These are phyloP conservation scores for Hypoxylon sp. DNA, from an alignment of 2,329 filamentous ascomycete genomes.

Conservation along the genomic window DNA sequence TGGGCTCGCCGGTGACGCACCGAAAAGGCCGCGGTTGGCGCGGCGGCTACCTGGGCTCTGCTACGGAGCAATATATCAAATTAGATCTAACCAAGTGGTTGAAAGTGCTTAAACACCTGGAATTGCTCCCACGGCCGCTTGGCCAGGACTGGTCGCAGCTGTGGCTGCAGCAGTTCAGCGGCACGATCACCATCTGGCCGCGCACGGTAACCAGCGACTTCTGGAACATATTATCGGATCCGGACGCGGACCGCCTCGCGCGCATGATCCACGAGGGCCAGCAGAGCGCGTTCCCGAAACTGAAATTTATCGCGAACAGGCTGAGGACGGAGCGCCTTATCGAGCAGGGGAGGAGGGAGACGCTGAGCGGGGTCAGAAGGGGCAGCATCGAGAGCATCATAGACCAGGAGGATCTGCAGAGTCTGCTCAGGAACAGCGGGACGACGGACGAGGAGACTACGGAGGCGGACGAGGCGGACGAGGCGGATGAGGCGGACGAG, in stretches of 20 bases:
- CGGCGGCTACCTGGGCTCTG: constrained; percentile 92
- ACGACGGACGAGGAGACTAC: constrained; percentile 49
- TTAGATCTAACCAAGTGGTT: constrained; percentile 98
- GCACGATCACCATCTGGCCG: constrained; percentile 97
- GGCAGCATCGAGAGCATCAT: constrained; percentile 70
- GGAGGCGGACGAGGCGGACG: constrained; percentile 40
- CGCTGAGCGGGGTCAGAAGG: constrained; percentile 60
- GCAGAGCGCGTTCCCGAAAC: constrained; percentile 88
- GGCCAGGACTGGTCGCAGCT: constrained; percentile 98
- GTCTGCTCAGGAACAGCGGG: constrained; percentile 55
- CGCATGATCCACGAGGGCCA: constrained; percentile 92
- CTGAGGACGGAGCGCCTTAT: constrained; percentile 82
- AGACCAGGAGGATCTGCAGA: constrained; percentile 69
- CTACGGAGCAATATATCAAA: constrained; percentile 94
- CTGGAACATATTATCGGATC: constrained; percentile 86
- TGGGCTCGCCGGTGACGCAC: constrained; percentile 94
- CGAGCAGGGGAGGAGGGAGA: constrained; percentile 68
- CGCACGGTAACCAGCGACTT: constrained; percentile 84
- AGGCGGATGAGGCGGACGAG: constrained; percentile 17
- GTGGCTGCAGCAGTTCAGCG: constrained; percentile 94
- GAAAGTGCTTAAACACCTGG: constrained; percentile 90
- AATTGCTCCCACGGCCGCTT: constrained; percentile 87
- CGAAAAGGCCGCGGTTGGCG: constrained; percentile 94
- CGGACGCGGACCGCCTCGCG: constrained; percentile 77
- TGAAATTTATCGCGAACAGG: constrained; percentile 90